Percentiles rank a stretch among this genome's conserved stretches.
These are phyloP conservation scores for Musa troglodytarum DNA, from an alignment of 176 grass and related monocot genomes.

Conservation along the genomic window DNA sequence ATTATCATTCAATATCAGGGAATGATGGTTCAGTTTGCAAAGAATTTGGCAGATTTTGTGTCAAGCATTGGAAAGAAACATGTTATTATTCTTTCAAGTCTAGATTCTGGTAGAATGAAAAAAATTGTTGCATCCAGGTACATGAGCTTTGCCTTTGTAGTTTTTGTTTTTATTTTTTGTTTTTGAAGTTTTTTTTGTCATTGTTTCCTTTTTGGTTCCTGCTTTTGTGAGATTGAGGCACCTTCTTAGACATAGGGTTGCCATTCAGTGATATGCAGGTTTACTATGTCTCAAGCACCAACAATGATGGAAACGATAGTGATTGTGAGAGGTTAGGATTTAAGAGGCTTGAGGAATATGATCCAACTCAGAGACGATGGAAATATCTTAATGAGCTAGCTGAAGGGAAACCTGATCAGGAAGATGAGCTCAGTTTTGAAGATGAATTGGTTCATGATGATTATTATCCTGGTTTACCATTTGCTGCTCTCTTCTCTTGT, in stretches of 20 bases:
- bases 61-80: slow-evolving; percentile 56
- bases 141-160: slow-evolving; percentile 12
- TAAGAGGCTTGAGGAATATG: slow-evolving; percentile 72
- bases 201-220: background rate
- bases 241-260: slow-evolving; percentile 1
- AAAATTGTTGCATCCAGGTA: slow-evolving; percentile 85
- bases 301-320: slow-evolving; percentile 55
- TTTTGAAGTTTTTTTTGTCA: background rate
- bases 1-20: slow-evolving; percentile 35
- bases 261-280: slow-evolving; percentile 61
- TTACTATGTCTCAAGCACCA: slow-evolving; percentile 70
- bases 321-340: slow-evolving; percentile 72
- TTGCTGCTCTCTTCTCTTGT: slow-evolving; percentile 23
- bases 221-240: background rate
- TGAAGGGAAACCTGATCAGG: slow-evolving; percentile 15
- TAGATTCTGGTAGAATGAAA: slow-evolving; percentile 81
- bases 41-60: slow-evolving; percentile 56
- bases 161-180: slow-evolving; percentile 10
- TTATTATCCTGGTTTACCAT: slow-evolving; percentile 21
- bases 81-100: slow-evolving; percentile 82
- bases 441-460: slow-evolving; percentile 14
- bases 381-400: slow-evolving; percentile 51
- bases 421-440: background rate
- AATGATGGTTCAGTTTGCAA: slow-evolving; percentile 87
- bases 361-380: slow-evolving; percentile 54